phyloP scores from a whole-genome alignment of 768 basidiomycete species.

The Mrakia frigida region DNA sequence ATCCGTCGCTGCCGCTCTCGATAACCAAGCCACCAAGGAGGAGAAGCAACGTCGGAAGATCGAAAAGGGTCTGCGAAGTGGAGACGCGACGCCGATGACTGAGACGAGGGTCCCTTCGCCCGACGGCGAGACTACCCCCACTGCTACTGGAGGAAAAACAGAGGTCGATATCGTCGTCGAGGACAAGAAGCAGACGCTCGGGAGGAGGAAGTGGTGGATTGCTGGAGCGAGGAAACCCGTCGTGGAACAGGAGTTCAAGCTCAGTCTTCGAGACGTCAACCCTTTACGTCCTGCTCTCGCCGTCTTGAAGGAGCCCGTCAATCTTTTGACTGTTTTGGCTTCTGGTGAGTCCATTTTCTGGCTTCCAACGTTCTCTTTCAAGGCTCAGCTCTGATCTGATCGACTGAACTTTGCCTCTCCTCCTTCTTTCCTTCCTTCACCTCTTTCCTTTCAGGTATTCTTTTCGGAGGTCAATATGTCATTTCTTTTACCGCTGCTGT shows the following conservation, averaged over 20 bases:
- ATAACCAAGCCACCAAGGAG: slow-evolving; percentile 36
- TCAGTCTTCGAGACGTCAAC: slow-evolving; percentile 61
- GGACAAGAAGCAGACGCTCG: slow-evolving; percentile 33
- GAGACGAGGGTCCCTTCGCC: slow-evolving; percentile 33
- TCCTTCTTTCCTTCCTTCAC: too few relatives aligned
- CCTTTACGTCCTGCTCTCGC: slow-evolving; percentile 60
- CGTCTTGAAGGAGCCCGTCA: slow-evolving; percentile 61
- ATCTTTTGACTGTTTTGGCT: slow-evolving; percentile 59
- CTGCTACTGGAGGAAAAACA: background rate
- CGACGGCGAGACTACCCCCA: background rate
- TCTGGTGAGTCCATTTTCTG: slow-evolving; percentile 52
- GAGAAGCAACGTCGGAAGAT: slow-evolving; percentile 37
- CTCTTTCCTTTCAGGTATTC: slow-evolving; percentile 57
- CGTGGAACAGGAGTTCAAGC: background rate
- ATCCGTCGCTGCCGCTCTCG: slow-evolving; percentile 41
- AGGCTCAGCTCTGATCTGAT: background rate
- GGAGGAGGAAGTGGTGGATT: slow-evolving; percentile 33
- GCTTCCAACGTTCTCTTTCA: background rate
- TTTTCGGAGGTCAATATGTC: slow-evolving; percentile 66
- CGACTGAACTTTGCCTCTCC: background rate
- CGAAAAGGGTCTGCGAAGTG: slow-evolving; percentile 34
- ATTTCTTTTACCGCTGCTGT: slow-evolving; percentile 69
- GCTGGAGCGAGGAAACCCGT: slow-evolving; percentile 28
- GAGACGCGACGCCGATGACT: slow-evolving; percentile 37
- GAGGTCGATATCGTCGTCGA: slow-evolving; percentile 35